Conservation (phyloP, 192 early-diverging fungal species). For the Gaertneriomyces sp. region DNA sequence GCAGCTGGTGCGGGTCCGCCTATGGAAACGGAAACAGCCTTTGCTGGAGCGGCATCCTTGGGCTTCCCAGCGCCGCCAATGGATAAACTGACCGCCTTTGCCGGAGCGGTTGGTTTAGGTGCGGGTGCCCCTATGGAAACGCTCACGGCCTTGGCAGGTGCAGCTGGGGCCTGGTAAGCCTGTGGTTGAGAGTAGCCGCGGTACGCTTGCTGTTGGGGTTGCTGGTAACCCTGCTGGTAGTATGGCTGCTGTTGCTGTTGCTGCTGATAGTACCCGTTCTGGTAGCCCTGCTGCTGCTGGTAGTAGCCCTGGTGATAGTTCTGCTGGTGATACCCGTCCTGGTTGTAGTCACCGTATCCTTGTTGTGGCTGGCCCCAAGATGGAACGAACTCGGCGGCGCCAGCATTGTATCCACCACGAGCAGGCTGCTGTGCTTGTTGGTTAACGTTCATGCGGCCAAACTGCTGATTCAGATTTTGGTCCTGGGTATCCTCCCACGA, state of each 20-base stretch:
- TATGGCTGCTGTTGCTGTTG: conserved; percentile 17
- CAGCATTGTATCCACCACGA: conserved; percentile 31
- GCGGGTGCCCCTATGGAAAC: conserved; percentile 3
- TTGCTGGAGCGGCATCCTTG: conserved; percentile 23
- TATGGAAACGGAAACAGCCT: conserved; percentile 26
- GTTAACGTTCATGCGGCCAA: conserved; percentile 20
- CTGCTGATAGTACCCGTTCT: conserved; percentile 3
- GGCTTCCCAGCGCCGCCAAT: conserved; percentile 6
- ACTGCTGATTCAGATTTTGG: conserved; percentile 2
- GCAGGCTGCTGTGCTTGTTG: neutral
- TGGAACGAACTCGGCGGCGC: conserved; percentile 48
- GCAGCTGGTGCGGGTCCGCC: conserved; percentile 27
- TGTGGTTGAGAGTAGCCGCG: conserved; percentile 25
- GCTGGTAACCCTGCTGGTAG: conserved; percentile 18
- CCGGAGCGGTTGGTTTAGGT: conserved; percentile 4
- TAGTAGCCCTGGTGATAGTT: conserved; percentile 22
- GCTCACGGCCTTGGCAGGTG: neutral
- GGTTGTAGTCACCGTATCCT: neutral
- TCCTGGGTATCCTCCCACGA: conserved; percentile 8
- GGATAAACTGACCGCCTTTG: conserved; percentile 20
- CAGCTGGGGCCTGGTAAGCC: conserved; percentile 21
- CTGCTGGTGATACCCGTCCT: conserved; percentile 9
- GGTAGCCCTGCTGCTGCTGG: conserved; percentile 17
- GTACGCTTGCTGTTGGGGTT: conserved; percentile 19
- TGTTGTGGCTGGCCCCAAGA: conserved; percentile 11